phyloP scores from a whole-genome alignment of 441 rosid species.

The Viola pubescens region DNA sequence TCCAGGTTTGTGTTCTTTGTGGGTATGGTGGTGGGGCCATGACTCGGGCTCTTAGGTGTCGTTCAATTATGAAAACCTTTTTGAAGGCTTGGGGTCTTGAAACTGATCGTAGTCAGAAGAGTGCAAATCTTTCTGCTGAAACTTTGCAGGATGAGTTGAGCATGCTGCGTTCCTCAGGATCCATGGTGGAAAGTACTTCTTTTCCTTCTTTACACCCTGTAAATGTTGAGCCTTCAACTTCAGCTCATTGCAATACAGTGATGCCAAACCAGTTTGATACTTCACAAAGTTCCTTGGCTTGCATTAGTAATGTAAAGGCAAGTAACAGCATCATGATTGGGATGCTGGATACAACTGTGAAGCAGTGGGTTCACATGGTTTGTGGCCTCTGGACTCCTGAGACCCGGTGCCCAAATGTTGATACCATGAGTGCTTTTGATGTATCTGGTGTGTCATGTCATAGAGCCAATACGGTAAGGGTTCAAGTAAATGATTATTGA shows the following conservation, averaged over 20 bases:
- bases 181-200: constrained; percentile 14
- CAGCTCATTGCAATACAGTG: constrained; percentile 21
- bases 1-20: constrained; percentile 50
- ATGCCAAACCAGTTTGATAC: constrained; percentile 15
- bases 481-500: constrained; percentile 3
- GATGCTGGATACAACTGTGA: constrained; percentile 32
- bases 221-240: constrained; percentile 20
- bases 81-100: constrained; percentile 36
- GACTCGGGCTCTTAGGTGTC: constrained; percentile 39
- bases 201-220: constrained; percentile 20
- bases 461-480: constrained; percentile 30
- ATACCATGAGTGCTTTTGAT: constrained; percentile 53
- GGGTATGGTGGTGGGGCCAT: constrained; percentile 52
- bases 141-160: constrained; percentile 20
- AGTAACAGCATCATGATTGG: constrained; percentile 38
- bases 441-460: constrained; percentile 35
- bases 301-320: constrained; percentile 19
- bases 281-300: constrained; percentile 10
- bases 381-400: constrained; percentile 61
- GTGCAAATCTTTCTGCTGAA: constrained; percentile 15
- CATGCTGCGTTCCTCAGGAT: constrained; percentile 14
- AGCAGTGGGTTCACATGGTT: constrained; percentile 56
- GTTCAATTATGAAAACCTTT: constrained; percentile 33
- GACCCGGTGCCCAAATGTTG: constrained; percentile 47
- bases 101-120: constrained; percentile 18